Conservation (phyloP, 1,284 basidiomycete species). For the Hortiboletus rubellus region DNA sequence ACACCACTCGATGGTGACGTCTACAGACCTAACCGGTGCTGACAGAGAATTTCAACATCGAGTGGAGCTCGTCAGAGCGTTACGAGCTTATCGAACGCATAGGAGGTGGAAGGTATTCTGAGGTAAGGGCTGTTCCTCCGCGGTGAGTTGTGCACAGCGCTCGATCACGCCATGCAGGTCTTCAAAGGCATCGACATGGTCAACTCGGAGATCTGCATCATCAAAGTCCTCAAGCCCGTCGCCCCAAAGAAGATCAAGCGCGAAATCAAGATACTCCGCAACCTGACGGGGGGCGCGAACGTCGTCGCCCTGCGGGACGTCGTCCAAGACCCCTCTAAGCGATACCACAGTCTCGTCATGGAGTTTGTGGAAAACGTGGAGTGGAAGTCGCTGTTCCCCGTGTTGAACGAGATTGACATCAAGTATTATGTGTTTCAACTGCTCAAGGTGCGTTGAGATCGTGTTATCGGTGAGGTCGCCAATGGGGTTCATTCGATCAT, state of each 20-base stretch:
- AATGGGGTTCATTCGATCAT: not conserved
- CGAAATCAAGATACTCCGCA: slow-evolving; percentile 90
- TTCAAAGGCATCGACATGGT: slow-evolving; percentile 85
- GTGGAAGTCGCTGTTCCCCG: slow-evolving; percentile 77
- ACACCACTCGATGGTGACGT: not conserved
- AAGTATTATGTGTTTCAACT: slow-evolving; percentile 87
- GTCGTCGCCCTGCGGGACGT: slow-evolving; percentile 82
- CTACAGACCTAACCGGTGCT: slow-evolving; percentile 4
- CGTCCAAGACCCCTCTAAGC: slow-evolving; percentile 72
- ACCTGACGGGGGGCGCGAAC: slow-evolving; percentile 85
- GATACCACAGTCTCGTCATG: slow-evolving; percentile 83
- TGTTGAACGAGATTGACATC: slow-evolving; percentile 78
- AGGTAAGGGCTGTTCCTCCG: slow-evolving; percentile 42
- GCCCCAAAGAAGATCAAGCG: slow-evolving; percentile 93
- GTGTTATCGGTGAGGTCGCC: not conserved
- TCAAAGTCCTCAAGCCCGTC: slow-evolving; percentile 91
- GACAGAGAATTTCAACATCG: slow-evolving; percentile 68
- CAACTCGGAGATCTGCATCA: slow-evolving; percentile 77
- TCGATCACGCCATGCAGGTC: slow-evolving; percentile 48
- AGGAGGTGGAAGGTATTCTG: slow-evolving; percentile 79
- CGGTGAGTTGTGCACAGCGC: not conserved
- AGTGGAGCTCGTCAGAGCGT: slow-evolving; percentile 76
- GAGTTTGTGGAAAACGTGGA: slow-evolving; percentile 86
- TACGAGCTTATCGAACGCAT: slow-evolving; percentile 82
- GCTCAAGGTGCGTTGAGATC: slow-evolving; percentile 55